phyloP scores from a whole-genome alignment of 2,329 filamentous ascomycete species.

The Alternaria brassicicola region DNA sequence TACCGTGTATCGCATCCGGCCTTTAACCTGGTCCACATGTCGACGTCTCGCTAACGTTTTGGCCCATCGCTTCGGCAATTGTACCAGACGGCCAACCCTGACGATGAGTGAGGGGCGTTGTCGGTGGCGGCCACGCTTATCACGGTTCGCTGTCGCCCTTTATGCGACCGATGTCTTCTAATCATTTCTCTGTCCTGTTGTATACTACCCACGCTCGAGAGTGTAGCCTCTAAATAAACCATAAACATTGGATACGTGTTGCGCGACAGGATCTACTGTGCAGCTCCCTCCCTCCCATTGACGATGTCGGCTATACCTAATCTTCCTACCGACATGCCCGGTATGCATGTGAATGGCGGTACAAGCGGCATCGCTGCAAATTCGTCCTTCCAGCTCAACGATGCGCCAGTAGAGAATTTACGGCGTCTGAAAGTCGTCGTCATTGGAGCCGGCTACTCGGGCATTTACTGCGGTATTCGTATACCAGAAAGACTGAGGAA shows the following conservation, averaged over 20 bases:
- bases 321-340: constrained; percentile 29
- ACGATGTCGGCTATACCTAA: constrained; percentile 42
- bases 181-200: constrained; percentile 10
- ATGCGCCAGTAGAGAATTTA: constrained; percentile 52
- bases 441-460: constrained; percentile 54
- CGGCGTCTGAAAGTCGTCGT: constrained; percentile 53
- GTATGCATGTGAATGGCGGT: constrained; percentile 11
- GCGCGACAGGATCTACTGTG: background rate
- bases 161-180: constrained; percentile 1
- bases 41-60: constrained; percentile 1
- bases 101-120: constrained; percentile 1
- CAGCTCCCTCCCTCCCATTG: background rate
- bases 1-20: constrained; percentile 12
- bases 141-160: background rate
- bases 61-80: constrained; percentile 22
- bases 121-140: constrained; percentile 2
- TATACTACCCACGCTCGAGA: constrained; percentile 19
- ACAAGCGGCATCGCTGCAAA: constrained; percentile 14
- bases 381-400: constrained; percentile 40
- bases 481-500: constrained; percentile 51
- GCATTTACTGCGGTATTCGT: constrained; percentile 53
- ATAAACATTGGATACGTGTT: constrained; percentile 11
- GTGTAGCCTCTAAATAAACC: constrained; percentile 10
- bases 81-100: constrained; percentile 2
- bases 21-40: constrained; percentile 1